phyloP scores from a whole-genome alignment of 1,284 basidiomycete species.

The Dichomitus squalens region DNA sequence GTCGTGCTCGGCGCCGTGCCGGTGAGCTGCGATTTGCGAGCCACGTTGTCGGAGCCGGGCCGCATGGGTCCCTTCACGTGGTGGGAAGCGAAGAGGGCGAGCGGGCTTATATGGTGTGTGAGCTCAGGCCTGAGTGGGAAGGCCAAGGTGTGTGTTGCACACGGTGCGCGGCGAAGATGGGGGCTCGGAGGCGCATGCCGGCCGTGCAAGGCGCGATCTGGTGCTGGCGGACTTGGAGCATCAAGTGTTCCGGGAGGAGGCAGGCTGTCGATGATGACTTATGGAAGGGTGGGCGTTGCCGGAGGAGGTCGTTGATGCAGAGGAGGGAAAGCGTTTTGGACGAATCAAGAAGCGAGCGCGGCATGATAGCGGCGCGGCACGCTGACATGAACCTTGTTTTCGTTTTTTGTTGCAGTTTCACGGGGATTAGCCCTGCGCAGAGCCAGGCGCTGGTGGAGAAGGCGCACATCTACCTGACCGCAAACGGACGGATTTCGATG shows the following conservation, averaged over 20 bases:
- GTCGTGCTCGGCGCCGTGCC: not conserved
- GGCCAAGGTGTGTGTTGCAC: not conserved
- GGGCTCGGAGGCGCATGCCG: no score
- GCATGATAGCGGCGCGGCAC: not conserved
- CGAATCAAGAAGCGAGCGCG: no score
- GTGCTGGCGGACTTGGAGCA: slow-evolving; percentile 13
- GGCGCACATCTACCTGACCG: slow-evolving; percentile 88
- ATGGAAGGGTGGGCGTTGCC: no score
- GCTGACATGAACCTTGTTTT: slow-evolving; percentile 15
- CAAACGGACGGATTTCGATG: slow-evolving; percentile 88
- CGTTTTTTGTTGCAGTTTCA: slow-evolving; percentile 58
- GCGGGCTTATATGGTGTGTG: not conserved
- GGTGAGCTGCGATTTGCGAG: not conserved
- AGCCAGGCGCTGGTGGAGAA: slow-evolving; percentile 74
- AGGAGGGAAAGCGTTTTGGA: no score
- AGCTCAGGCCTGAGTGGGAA: not conserved
- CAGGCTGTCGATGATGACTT: not conserved
- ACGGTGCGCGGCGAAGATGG: no score
- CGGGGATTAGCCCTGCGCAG: slow-evolving; percentile 72
- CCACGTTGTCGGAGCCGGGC: slow-evolving; percentile 4
- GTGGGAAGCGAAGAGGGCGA: no score
- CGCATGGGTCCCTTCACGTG: slow-evolving; percentile 7
- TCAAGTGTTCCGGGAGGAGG: slow-evolving; percentile 12
- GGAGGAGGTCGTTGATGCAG: no score
- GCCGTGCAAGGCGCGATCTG: not conserved